A percentile compares a stretch with the other conserved stretches of the same genome.
phyloP scores from a whole-genome alignment of 2,329 filamentous ascomycete species.

The Pseudonectria foliicola region DNA sequence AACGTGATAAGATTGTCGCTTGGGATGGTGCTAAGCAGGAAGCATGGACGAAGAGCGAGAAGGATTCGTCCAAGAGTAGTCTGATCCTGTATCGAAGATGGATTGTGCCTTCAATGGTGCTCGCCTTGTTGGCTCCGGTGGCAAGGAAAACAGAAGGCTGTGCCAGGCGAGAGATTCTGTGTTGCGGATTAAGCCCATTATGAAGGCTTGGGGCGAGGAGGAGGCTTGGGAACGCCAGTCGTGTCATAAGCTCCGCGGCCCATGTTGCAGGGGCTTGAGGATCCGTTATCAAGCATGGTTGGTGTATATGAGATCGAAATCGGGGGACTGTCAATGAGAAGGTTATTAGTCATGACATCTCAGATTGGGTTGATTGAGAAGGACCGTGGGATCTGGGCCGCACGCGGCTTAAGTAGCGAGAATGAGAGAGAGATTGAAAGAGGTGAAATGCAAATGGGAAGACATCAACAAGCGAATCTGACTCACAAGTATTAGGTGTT shows the following conservation, averaged over 20 bases:
- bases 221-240: constrained; percentile 42
- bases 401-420: too few species aligned
- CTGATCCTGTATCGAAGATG: too few species aligned
- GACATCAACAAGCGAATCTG: constrained; percentile 23
- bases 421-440: neutral
- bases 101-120: too few species aligned
- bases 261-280: constrained; percentile 35
- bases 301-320: constrained; percentile 5
- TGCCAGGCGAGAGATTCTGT: constrained; percentile 7
- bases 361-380: constrained; percentile 4
- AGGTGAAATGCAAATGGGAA: constrained; percentile 7
- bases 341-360: neutral
- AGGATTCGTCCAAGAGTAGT: neutral
- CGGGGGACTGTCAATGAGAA: constrained; percentile 5
- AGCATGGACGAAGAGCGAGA: constrained; percentile 9
- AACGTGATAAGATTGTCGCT: constrained; percentile 18
- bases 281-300: constrained; percentile 31
- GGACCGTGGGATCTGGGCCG: neutral
- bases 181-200: constrained; percentile 21
- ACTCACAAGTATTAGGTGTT: constrained; percentile 27
- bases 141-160: too few species aligned
- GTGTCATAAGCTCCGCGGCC: constrained; percentile 47
- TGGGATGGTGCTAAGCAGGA: constrained; percentile 10
- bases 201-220: constrained; percentile 34
- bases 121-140: too few species aligned